Evolutionary conservation across 176 grass and related monocot species (phyloP).

Genomic region (Neostapfia colusana): DNA sequence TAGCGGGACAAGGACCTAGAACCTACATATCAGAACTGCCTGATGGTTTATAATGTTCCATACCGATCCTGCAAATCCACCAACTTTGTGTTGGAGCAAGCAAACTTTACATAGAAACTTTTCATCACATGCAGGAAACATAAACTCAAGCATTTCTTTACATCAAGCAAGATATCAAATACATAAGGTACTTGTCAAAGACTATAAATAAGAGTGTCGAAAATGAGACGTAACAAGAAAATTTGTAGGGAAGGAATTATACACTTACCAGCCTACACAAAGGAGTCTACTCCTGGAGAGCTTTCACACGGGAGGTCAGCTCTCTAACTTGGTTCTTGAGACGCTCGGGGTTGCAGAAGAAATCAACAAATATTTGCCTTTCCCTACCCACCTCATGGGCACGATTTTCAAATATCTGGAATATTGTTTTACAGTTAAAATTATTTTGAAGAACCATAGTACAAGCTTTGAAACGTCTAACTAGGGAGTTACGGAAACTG

Average conservation of each 20-base stretch:
- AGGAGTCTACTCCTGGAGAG: slow-evolving; percentile 54
- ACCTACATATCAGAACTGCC: not conserved
- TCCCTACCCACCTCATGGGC: slow-evolving; percentile 75
- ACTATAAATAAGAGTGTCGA: not conserved
- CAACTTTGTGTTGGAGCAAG: slow-evolving; percentile 32
- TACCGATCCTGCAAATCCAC: not conserved
- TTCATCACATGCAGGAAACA: not conserved
- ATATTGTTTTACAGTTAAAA: not conserved
- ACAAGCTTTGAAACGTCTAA: too few species aligned
- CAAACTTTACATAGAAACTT: slow-evolving; percentile 17
- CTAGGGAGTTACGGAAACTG: not conserved
- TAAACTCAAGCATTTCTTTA: not conserved
- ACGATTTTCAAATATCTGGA: slow-evolving; percentile 67
- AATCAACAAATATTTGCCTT: slow-evolving; percentile 80
- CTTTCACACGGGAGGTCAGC: slow-evolving; percentile 62
- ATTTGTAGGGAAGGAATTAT: not conserved
- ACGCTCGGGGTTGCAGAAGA: slow-evolving; percentile 77
- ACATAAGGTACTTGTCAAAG: slow-evolving; percentile 8
- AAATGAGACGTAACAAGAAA: not conserved
- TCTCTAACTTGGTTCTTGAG: slow-evolving; percentile 80
- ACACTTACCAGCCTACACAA: slow-evolving; percentile 24
- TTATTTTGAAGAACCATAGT: not conserved
- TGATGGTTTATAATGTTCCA: slow-evolving; percentile 1
- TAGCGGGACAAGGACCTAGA: not conserved
- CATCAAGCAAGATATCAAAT: not conserved